phyloP scores from a whole-genome alignment of 306 rosid species.

The Dalbergia cultrata region DNA sequence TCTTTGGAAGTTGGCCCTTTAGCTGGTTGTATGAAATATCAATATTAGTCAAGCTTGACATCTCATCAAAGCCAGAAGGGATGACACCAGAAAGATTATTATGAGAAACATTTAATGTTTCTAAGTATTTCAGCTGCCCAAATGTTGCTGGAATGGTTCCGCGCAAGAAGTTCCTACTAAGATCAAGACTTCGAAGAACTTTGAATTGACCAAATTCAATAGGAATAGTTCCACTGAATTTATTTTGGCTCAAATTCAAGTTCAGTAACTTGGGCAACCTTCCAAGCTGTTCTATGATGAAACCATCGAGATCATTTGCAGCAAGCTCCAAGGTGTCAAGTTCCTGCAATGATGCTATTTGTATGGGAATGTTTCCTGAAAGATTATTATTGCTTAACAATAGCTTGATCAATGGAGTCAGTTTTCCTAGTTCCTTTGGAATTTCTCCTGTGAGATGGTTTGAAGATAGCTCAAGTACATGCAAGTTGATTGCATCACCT shows the following conservation, averaged over 20 bases:
- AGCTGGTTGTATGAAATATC: too few species aligned
- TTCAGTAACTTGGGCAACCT: background rate
- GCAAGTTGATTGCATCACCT: too few species aligned
- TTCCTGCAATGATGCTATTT: too few species aligned
- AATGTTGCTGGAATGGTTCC: constrained; percentile 41
- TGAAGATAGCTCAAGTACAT: too few species aligned
- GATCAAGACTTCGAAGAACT: constrained; percentile 37
- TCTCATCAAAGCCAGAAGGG: constrained; percentile 28
- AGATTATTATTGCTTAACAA: too few species aligned
- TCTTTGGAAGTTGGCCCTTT: constrained; percentile 17
- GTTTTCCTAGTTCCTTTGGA: too few species aligned
- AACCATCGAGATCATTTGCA: background rate
- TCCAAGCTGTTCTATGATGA: background rate
- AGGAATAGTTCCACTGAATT: constrained; percentile 11
- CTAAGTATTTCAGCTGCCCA: constrained; percentile 39
- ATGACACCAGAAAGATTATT: constrained; percentile 49
- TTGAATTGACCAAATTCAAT: background rate
- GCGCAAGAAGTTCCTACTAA: too few species aligned
- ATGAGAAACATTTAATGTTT: too few species aligned
- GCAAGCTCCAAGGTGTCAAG: background rate
- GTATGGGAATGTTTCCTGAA: too few species aligned
- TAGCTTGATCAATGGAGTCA: too few species aligned
- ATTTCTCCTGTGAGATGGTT: too few species aligned
- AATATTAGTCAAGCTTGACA: constrained; percentile 49
- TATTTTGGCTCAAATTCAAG: constrained; percentile 15